Percentiles rank a stretch among this genome's conserved stretches.
These are phyloP conservation scores for Metschnikowia bowlesiae DNA, from an alignment of 805 yeast genomes.

Conservation along the genomic window DNA sequence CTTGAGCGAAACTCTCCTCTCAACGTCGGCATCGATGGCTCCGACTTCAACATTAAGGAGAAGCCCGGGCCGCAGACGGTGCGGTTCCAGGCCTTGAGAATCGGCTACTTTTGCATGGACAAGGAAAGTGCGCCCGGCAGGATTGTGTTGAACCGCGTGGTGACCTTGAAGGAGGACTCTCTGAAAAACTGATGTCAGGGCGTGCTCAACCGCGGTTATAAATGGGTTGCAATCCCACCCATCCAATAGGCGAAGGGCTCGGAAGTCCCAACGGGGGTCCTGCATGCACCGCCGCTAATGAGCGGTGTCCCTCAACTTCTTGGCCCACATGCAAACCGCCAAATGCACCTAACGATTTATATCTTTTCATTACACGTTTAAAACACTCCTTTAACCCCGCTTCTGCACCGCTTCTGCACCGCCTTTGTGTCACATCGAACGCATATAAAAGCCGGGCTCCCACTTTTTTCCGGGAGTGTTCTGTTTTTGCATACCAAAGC, in stretches of 20 bases:
- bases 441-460: neutral
- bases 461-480: neutral
- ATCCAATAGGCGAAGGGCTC: no score
- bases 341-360: constrained; percentile 3
- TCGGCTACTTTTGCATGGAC: constrained; percentile 92
- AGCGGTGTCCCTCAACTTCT: constrained; percentile 3
- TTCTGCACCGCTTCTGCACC: neutral
- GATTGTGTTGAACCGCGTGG: constrained; percentile 83
- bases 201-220: no score
- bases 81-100: constrained; percentile 96
- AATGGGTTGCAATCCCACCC: no score
- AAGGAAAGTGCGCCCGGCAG: constrained; percentile 56
- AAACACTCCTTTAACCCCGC: neutral
- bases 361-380: neutral
- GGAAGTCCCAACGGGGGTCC: no score
- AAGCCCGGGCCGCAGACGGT: constrained; percentile 33
- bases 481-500: neutral
- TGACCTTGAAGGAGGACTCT: constrained; percentile 83
- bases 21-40: constrained; percentile 54
- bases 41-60: constrained; percentile 72
- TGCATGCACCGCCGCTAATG: constrained; percentile 1
- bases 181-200: constrained; percentile 31
- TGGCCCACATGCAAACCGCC: constrained; percentile 2
- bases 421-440: neutral
- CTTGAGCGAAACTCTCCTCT: constrained; percentile 71